A percentile compares a stretch with the other conserved stretches of the same genome.
Conservation (phyloP, 2,329 filamentous ascomycete species). For the Thermoascus crustaceus region DNA sequence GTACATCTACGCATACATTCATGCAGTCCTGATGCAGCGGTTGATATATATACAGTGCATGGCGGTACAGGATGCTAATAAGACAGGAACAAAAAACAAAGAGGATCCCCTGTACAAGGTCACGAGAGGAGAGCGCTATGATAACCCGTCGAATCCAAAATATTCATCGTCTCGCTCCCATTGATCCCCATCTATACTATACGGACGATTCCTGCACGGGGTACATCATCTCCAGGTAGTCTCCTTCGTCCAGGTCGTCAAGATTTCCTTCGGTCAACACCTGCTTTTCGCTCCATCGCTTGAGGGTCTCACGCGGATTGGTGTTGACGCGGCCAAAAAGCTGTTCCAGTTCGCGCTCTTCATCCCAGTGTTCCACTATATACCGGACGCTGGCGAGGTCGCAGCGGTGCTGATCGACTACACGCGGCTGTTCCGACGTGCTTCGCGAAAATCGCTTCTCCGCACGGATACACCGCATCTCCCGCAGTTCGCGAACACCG, state of each 20-base stretch:
- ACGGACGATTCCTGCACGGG: too few species aligned
- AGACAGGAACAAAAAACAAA: too few species aligned
- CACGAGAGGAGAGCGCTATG: too few species aligned
- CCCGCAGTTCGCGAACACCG: slow-evolving; percentile 13
- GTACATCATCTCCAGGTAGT: neutral
- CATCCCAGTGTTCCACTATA: slow-evolving; percentile 18
- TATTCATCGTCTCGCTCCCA: too few species aligned
- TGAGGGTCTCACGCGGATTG: slow-evolving; percentile 8
- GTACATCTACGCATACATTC: too few species aligned
- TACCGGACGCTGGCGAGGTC: slow-evolving; percentile 8
- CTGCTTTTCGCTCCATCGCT: slow-evolving; percentile 11
- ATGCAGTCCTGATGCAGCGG: too few species aligned
- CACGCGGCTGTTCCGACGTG: slow-evolving; percentile 7
- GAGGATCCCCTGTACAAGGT: too few species aligned
- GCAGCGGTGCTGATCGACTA: slow-evolving; percentile 9
- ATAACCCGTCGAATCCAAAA: too few species aligned
- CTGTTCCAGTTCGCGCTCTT: slow-evolving; percentile 21
- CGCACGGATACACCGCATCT: slow-evolving; percentile 7
- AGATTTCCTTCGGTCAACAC: too few species aligned
- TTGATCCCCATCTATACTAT: too few species aligned
- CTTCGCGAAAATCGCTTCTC: slow-evolving; percentile 11
- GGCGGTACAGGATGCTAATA: too few species aligned
- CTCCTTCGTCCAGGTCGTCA: neutral
- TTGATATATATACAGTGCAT: too few species aligned
- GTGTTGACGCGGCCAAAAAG: slow-evolving; percentile 12